phyloP scores from a whole-genome alignment of 768 basidiomycete species.

The Termitomyces sp. region DNA sequence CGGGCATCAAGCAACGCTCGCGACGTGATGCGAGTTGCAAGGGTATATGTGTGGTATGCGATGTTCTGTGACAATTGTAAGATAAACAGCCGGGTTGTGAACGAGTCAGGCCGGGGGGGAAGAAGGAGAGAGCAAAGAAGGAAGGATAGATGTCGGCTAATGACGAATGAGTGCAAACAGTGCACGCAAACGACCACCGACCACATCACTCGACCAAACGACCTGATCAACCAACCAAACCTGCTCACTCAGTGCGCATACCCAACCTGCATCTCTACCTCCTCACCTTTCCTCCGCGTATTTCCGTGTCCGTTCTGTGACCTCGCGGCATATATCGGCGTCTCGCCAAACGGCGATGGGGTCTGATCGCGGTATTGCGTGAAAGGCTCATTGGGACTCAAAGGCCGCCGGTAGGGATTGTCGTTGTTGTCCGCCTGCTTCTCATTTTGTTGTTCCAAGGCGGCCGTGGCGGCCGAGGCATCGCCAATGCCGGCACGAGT shows the following conservation, averaged over 20 bases:
- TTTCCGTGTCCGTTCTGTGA: conserved; percentile 11
- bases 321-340: conserved; percentile 17
- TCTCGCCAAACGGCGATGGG: conserved; percentile 21
- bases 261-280: conserved; percentile 31
- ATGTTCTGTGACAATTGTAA: conserved; percentile 7
- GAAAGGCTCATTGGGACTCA: conserved; percentile 10
- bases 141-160: neutral
- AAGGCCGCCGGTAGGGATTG: conserved; percentile 20
- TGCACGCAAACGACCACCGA: neutral
- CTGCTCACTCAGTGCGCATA: conserved; percentile 22
- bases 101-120: neutral
- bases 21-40: neutral
- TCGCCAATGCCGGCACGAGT: conserved; percentile 94
- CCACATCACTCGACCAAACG: neutral
- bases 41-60: conserved; percentile 2
- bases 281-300: conserved; percentile 21
- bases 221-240: neutral
- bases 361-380: conserved; percentile 25
- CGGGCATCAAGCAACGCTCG: conserved; percentile 3
- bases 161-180: neutral
- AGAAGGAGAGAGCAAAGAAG: neutral
- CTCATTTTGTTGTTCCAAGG: conserved; percentile 41
- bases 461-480: conserved; percentile 68
- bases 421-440: conserved; percentile 23
- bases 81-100: neutral